phyloP scores from a whole-genome alignment of 78 protist genomes.

The Mastigamoeba balamuthi region DNA sequence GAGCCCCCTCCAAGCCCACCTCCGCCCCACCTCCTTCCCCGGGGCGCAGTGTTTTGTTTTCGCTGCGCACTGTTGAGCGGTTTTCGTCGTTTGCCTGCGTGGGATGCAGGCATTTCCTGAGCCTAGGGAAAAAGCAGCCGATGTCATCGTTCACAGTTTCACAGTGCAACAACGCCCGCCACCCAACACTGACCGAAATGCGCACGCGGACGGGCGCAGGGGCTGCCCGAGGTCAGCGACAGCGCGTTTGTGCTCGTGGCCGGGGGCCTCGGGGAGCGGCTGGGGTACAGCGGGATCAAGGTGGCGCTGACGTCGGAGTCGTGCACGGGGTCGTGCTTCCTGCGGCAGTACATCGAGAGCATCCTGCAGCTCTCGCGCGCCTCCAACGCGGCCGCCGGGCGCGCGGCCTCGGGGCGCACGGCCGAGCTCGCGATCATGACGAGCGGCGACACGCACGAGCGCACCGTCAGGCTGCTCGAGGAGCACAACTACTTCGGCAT shows the following conservation, averaged over 20 bases:
- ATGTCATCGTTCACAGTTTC: too few relatives aligned
- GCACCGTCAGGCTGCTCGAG: not conserved
- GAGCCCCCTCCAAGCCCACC: too few relatives aligned
- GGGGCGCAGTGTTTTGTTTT: not conserved
- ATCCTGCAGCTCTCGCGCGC: not conserved
- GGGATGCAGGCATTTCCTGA: too few relatives aligned
- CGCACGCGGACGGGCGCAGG: too few relatives aligned
- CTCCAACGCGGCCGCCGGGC: not conserved
- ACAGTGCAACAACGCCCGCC: not conserved
- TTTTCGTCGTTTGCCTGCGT: not conserved
- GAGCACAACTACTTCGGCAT: not conserved
- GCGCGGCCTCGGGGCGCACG: not conserved
- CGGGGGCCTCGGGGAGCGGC: slow-evolving; percentile 42
- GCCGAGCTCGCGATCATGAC: slow-evolving; percentile 20
- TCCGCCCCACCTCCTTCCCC: too few relatives aligned
- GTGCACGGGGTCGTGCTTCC: not conserved
- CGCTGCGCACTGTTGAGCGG: not conserved
- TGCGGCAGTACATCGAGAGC: not conserved
- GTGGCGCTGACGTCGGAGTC: not conserved
- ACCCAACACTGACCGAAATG: too few relatives aligned
- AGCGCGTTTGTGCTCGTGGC: slow-evolving; percentile 6
- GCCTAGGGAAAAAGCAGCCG: too few relatives aligned
- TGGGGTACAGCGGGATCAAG: slow-evolving; percentile 30
- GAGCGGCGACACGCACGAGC: slow-evolving; percentile 3
- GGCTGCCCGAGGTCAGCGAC: not conserved